Conservation (phyloP, 2,329 filamentous ascomycete species). For the Aspergillus uvarum region DNA sequence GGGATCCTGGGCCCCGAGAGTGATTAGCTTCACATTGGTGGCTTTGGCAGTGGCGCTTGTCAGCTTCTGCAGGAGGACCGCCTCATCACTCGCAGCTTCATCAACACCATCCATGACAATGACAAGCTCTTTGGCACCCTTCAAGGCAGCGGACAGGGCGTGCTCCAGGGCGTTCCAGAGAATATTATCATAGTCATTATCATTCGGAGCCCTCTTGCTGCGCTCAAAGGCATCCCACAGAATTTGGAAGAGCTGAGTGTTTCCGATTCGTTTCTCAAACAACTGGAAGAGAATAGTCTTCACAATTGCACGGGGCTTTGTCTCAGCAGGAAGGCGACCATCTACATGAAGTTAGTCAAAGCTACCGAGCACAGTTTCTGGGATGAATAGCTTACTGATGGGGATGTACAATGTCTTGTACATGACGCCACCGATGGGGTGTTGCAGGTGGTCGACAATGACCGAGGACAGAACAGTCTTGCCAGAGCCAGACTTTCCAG, state of each 20-base stretch:
- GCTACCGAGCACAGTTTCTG: not conserved
- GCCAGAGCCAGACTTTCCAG: conserved; percentile 40
- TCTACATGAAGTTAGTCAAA: conserved; percentile 20
- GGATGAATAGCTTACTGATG: conserved; percentile 28
- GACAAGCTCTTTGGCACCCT: conserved; percentile 36
- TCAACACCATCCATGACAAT: conserved; percentile 43
- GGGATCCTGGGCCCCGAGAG: conserved; percentile 29
- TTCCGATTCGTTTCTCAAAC: conserved; percentile 41
- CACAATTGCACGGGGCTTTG: conserved; percentile 32
- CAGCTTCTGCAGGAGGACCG: conserved; percentile 30
- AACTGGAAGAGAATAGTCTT: conserved; percentile 41
- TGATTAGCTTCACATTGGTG: conserved; percentile 31
- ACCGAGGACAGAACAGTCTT: conserved; percentile 42
- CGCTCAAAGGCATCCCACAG: conserved; percentile 33
- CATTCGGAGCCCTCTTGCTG: conserved; percentile 22
- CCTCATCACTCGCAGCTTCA: conserved; percentile 34
- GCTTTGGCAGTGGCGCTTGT: conserved; percentile 22
- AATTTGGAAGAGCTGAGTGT: conserved; percentile 38
- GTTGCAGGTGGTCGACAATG: conserved; percentile 41
- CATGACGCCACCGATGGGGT: conserved; percentile 35
- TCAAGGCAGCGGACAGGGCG: conserved; percentile 29
- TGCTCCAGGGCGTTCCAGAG: conserved; percentile 37
- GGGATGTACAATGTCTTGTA: conserved; percentile 40
- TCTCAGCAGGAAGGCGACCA: conserved; percentile 32
- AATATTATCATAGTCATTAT: conserved; percentile 35